Evolutionary conservation across 169 alveolate genomes (phyloP), one percentile per base, ranked within the genome.

Genomic region (Cryptosporidium bovis): DNA sequence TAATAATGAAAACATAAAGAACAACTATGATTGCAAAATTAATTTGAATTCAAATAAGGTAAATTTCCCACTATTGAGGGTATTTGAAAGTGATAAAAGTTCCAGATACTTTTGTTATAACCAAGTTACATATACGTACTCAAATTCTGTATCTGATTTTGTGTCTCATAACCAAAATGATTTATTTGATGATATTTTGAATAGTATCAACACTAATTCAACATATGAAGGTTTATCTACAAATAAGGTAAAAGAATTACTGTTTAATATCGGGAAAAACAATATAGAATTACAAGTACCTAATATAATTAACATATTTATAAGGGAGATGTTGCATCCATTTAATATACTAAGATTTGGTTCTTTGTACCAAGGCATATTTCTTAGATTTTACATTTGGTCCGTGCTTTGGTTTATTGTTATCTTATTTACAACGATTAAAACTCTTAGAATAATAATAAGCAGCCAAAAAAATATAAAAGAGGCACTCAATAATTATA

Each of bases 361-460:
- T 3, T 60, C 77, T 44, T 66, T 77, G 24, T 77, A 71, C 64
- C 87, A 77, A 20, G 87, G 87, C 24, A 48, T 77, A 6, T 77
- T 77, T n/a, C 65, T 77, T 4, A 56, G 87, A 46, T 77, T 77
- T 53, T 77, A 77, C 36, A 60, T 62, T 1, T 77, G 87, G 87
- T 36, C 87, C 24, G 33, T 60, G 16, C 51, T 62, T 10, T 77
- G 87, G 87, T 46, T 34, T 6, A 24, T 24, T 4, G 64, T 77
- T 68, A 60, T 77, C 18, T 7, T 56, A 7, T 40, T 44, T 6
- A 77, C 87, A 1, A 77, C 71, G 7, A 29, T 60, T 20, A 62
- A 44, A 18, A 77, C 87, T 7, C 64, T 77, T 44, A 58, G 64
- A 62, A 20, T 77, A 10, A 77, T 77, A 27, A 56, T 40, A 34